phyloP scores from a whole-genome alignment of 2,329 filamentous ascomycete genomes.

The Cercospora sp. region DNA sequence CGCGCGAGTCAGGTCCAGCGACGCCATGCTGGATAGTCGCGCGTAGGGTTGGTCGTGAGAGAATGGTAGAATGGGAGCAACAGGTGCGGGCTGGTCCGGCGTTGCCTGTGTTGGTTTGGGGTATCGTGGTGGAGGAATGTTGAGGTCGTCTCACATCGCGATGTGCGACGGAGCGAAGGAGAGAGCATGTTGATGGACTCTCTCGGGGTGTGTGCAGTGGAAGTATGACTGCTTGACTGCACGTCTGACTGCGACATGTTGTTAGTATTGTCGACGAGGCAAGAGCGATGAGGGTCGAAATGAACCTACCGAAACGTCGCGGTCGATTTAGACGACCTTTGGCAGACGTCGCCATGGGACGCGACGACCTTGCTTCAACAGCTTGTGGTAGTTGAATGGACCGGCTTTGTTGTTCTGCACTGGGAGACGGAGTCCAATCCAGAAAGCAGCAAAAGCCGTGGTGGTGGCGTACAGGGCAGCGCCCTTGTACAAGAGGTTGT shows the following conservation, averaged over 20 bases:
- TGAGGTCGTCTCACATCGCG: not conserved
- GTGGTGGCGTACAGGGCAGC: slow-evolving; percentile 37
- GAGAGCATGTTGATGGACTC: not conserved
- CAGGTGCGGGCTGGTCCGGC: not conserved
- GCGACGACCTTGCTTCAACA: slow-evolving; percentile 31
- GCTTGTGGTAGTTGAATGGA: slow-evolving; percentile 39
- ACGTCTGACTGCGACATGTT: not conserved
- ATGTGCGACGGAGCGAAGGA: not conserved
- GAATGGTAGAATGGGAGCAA: not conserved
- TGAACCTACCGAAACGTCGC: slow-evolving; percentile 16
- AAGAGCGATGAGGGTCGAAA: not conserved
- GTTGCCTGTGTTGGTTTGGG: not conserved
- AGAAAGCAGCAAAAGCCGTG: slow-evolving; percentile 37
- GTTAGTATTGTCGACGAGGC: not conserved
- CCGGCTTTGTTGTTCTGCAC: slow-evolving; percentile 36
- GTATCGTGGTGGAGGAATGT: not conserved
- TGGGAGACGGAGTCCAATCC: slow-evolving; percentile 35
- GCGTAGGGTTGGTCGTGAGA: not conserved
- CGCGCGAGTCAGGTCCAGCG: not conserved
- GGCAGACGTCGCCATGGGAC: slow-evolving; percentile 39
- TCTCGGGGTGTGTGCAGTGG: not conserved
- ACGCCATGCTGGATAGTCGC: not conserved
- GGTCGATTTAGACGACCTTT: slow-evolving; percentile 28
- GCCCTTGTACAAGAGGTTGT: slow-evolving; percentile 33
- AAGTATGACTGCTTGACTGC: not conserved